These are phyloP conservation scores for Agrocybe pediades DNA, from an alignment of 768 basidiomycete genomes.

Conservation along the genomic window DNA sequence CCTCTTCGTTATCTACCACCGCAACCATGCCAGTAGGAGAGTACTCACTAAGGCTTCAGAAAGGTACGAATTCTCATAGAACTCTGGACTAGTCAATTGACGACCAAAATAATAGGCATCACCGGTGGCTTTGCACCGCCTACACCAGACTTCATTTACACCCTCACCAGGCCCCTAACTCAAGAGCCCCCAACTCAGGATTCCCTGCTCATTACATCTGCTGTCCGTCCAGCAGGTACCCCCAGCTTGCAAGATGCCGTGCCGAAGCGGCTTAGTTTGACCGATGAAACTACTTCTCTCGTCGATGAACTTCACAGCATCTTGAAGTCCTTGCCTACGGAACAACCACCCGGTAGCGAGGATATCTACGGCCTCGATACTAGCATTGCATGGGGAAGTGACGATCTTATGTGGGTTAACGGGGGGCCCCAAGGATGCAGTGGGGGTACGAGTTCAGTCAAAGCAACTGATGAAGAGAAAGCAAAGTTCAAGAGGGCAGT, in stretches of 20 bases:
- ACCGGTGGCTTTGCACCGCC: constrained; percentile 76
- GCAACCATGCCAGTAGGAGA: constrained; percentile 47
- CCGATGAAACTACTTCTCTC: constrained; percentile 36
- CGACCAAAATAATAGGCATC: constrained; percentile 53
- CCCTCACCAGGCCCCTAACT: constrained; percentile 42
- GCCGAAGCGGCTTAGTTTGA: constrained; percentile 42
- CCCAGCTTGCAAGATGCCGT: constrained; percentile 39
- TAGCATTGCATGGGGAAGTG: constrained; percentile 61
- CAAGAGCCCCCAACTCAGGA: constrained; percentile 32
- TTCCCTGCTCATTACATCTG: constrained; percentile 44
- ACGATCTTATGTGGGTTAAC: constrained; percentile 62
- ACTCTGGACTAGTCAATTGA: neutral
- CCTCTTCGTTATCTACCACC: constrained; percentile 10
- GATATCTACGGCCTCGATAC: constrained; percentile 76
- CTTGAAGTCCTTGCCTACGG: constrained; percentile 58
- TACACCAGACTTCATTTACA: constrained; percentile 55
- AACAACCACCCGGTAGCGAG: constrained; percentile 57
- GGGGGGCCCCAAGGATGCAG: constrained; percentile 64
- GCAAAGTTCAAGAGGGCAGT: constrained; percentile 71
- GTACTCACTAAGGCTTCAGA: constrained; percentile 62
- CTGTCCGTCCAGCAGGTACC: constrained; percentile 50
- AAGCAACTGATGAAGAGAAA: constrained; percentile 63
- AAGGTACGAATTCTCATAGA: constrained; percentile 40
- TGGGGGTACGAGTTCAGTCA: constrained; percentile 46
- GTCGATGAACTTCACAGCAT: constrained; percentile 62